phyloP scores from a whole-genome alignment of 2,329 filamentous ascomycete species.

The Fusarium luffae region DNA sequence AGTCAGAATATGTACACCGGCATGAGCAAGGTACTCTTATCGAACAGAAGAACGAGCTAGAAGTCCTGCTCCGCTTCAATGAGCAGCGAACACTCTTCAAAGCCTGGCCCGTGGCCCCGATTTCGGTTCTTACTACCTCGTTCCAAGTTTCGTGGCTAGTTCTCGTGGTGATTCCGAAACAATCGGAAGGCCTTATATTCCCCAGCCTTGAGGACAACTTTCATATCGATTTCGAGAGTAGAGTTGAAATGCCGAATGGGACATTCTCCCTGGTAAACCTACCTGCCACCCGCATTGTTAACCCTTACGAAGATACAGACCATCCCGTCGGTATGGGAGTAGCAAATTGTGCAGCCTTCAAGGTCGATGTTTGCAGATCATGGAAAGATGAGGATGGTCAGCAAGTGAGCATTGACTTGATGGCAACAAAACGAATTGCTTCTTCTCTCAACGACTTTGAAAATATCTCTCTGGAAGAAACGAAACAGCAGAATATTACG shows the following conservation, averaged over 20 bases:
- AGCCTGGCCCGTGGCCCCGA: slow-evolving; percentile 48
- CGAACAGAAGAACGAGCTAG: slow-evolving; percentile 50
- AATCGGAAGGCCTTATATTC: slow-evolving; percentile 38
- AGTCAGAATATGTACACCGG: slow-evolving; percentile 43
- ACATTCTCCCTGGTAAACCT: slow-evolving; percentile 45
- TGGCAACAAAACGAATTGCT: slow-evolving; percentile 73
- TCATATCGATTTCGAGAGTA: slow-evolving; percentile 42
- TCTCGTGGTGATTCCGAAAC: slow-evolving; percentile 43
- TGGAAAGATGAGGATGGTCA: slow-evolving; percentile 42
- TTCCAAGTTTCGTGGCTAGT: slow-evolving; percentile 50
- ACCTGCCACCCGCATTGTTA: slow-evolving; percentile 42
- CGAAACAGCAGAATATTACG: slow-evolving; percentile 36
- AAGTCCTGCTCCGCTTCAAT: slow-evolving; percentile 44
- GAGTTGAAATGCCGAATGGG: slow-evolving; percentile 34
- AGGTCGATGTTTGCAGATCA: slow-evolving; percentile 49
- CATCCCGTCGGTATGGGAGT: slow-evolving; percentile 9
- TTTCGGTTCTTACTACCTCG: slow-evolving; percentile 45
- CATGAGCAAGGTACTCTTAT: slow-evolving; percentile 50
- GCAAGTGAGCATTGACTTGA: slow-evolving; percentile 58
- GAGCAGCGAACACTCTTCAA: slow-evolving; percentile 33
- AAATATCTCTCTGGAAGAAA: slow-evolving; percentile 27
- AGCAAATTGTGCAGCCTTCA: slow-evolving; percentile 48
- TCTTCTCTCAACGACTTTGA: slow-evolving; percentile 47
- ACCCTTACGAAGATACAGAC: slow-evolving; percentile 47
- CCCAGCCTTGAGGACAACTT: slow-evolving; percentile 47